Evolutionary conservation across 345 rosid species (phyloP).

Genomic region (Aquilaria sinensis): DNA sequence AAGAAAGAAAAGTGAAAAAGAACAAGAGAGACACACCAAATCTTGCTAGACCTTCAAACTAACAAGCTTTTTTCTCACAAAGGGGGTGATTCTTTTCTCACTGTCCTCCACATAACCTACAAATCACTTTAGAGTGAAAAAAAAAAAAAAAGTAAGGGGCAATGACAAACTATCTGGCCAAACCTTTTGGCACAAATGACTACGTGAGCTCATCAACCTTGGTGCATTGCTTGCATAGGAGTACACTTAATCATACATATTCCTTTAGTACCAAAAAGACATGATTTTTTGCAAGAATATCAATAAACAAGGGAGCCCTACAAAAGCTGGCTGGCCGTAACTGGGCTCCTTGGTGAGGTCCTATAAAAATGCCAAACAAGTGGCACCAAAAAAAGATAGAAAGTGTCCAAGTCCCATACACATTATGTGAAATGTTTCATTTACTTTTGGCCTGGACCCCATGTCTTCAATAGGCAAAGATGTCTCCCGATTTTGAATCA

Average conservation of each 20-base stretch:
- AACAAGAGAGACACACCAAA: neutral
- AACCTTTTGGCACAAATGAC: conserved; percentile 1
- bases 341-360: no score
- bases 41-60: neutral
- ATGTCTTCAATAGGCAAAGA: conserved; percentile 13
- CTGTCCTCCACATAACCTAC: conserved; percentile 7
- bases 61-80: neutral
- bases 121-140: conserved; percentile 6
- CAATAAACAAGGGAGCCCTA: neutral
- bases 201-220: neutral
- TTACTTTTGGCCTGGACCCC: conserved; percentile 19
- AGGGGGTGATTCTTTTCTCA: conserved; percentile 2
- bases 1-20: neutral
- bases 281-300: neutral
- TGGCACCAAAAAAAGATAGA: neutral
- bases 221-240: neutral
- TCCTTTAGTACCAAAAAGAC: neutral
- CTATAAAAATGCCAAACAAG: conserved; percentile 3
- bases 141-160: neutral
- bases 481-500: conserved; percentile 22
- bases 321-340: no score
- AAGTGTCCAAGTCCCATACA: conserved; percentile 3
- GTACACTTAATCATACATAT: neutral
- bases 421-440: conserved; percentile 19
- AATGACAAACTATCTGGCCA: conserved; percentile 7